Percentiles rank a stretch among this genome's conserved stretches.
phyloP scores from a whole-genome alignment of 2,329 filamentous ascomycete genomes.

The Ophiostoma himal-ulmi region DNA sequence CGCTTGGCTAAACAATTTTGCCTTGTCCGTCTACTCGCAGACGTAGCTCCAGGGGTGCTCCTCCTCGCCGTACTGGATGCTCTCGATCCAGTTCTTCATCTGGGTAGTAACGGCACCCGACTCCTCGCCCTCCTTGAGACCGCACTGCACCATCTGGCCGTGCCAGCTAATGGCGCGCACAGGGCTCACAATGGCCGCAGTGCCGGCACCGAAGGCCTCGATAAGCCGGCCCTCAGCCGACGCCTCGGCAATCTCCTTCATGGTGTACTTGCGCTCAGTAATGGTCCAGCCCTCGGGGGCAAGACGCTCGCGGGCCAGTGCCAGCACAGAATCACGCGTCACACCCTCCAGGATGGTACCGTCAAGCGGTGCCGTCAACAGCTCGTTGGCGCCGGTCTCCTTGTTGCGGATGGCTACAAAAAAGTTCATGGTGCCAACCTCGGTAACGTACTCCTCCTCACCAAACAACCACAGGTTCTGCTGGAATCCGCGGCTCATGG shows the following conservation, averaged over 20 bases:
- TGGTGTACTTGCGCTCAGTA: constrained; percentile 84
- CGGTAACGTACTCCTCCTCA: constrained; percentile 89
- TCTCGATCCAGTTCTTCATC: constrained; percentile 97
- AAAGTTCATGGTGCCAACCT: constrained; percentile 98
- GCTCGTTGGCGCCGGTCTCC: constrained; percentile 82
- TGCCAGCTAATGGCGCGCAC: constrained; percentile 86
- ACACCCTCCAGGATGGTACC: constrained; percentile 96
- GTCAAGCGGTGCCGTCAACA: constrained; percentile 91
- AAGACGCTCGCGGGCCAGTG: constrained; percentile 76
- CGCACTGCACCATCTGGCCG: constrained; percentile 74
- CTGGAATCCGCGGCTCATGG: constrained; percentile 85
- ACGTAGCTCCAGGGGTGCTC: constrained; percentile 82
- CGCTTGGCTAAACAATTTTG: constrained; percentile 6
- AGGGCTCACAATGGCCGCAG: constrained; percentile 88
- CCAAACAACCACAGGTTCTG: constrained; percentile 98
- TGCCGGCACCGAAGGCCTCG: constrained; percentile 91
- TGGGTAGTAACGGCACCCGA: constrained; percentile 76
- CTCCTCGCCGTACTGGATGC: constrained; percentile 89
- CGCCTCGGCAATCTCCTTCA: constrained; percentile 77
- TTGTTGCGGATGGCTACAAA: constrained; percentile 82
- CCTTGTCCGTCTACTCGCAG: constrained; percentile 30
- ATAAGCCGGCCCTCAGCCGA: constrained; percentile 77
- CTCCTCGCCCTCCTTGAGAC: constrained; percentile 73
- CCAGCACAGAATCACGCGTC: constrained; percentile 84
- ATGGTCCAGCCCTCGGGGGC: constrained; percentile 82